Base-by-base conservation (phyloP, 345 rosid genomes). In the Gossypium herbaceum region DNA sequence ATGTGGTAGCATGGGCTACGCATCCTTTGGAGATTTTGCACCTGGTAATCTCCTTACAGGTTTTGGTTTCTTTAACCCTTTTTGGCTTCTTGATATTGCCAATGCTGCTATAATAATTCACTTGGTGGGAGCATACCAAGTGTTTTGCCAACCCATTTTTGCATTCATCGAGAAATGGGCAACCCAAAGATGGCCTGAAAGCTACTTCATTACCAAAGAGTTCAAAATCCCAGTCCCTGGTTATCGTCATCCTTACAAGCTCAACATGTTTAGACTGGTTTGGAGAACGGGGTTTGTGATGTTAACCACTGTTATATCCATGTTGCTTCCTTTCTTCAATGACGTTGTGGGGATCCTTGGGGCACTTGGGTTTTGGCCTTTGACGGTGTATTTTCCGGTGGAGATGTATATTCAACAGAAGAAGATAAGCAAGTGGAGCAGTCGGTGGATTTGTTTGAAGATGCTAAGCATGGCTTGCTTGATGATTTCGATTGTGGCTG, bases 101-200 rank as follows among this genome's bases (percentile, higher is more conserved):
- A 88, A 88, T 57, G 87, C 81, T 4, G 89, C 92, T 41, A 86
- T 88, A 27, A 87, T 86, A 3, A 64, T 88, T 75, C 92, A 88
- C 76, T 88, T 86, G 15, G 84, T 88, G 41, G 90, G 90, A 45
- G 92, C 92, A 15, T 88, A 86, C 82, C 92, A 88, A 79, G 90
- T 88, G 48, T 86, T 25, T 60, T 81, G 85, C 80, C 92, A 86
- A 75, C 89, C 92, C 9, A 74, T 88, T 34, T 88, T 83, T 9
- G 88, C 90, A 68, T 88, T 86, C 79, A 7, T 86, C 7, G 90
- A 88, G 78, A 86, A 83, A 82, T 29, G 25, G 12, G 86, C 81
- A 4, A 48, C 75, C 0, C 56, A 66, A 50, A 79, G 79, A 68
- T 85, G 71, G 75, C 84, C 90, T 0, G 82, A 78, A 2, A 78